Percentiles rank a stretch among this genome's conserved stretches.
Evolutionary conservation across 768 basidiomycete genomes (phyloP).

Genomic region (Sarcodon aspratus): DNA sequence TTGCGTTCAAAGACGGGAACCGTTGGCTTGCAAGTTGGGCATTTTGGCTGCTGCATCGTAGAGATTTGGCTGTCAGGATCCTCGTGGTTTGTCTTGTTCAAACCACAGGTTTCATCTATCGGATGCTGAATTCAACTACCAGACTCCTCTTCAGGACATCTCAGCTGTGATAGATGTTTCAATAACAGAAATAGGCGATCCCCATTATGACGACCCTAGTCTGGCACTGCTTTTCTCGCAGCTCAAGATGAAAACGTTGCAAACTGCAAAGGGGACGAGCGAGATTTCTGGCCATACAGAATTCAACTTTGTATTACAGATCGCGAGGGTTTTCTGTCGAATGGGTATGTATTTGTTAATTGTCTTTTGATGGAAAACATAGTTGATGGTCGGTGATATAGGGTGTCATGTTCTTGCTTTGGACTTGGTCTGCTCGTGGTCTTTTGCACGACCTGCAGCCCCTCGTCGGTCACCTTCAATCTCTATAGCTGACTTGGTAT

Average conservation of each 20-base stretch:
- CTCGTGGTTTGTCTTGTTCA: conserved; percentile 50
- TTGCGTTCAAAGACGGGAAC: conserved; percentile 80
- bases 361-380: not conserved
- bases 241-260: conserved; percentile 80
- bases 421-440: conserved; percentile 84
- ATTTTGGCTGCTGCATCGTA: conserved; percentile 84
- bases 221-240: conserved; percentile 86
- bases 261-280: conserved; percentile 86
- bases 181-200: conserved; percentile 62
- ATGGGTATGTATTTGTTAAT: conserved; percentile 57
- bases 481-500: not conserved
- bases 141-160: conserved; percentile 74
- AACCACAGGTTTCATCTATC: not conserved
- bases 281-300: conserved; percentile 83
- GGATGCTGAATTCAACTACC: not conserved
- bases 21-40: conserved; percentile 94
- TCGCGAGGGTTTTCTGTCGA: conserved; percentile 83
- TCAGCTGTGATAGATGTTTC: conserved; percentile 42
- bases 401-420: conserved; percentile 91
- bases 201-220: conserved; percentile 90
- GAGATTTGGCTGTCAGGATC: conserved; percentile 84
- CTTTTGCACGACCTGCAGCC: conserved; percentile 65
- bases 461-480: conserved; percentile 12
- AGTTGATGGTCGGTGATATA: conserved; percentile 18
- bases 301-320: conserved; percentile 93